phyloP scores from a whole-genome alignment of 805 yeast genomes.

The Phaffomyces antillensis region DNA sequence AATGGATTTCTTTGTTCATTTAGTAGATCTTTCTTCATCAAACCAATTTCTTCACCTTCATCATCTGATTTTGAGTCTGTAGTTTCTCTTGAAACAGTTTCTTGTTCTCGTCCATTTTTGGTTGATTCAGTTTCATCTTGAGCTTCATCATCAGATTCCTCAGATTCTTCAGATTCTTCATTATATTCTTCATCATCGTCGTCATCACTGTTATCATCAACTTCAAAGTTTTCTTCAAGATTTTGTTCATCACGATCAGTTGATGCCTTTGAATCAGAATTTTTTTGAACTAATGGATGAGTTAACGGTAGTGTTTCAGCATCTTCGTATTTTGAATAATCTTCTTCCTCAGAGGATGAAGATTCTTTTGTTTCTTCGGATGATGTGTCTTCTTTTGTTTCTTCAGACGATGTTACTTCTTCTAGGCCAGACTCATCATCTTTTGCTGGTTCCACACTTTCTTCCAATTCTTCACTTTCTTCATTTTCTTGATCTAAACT shows the following conservation, averaged over 20 bases:
- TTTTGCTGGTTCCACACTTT: slow-evolving; percentile 6
- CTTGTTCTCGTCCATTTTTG: no score
- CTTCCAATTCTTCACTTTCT: slow-evolving; percentile 13
- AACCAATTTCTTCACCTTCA: slow-evolving; percentile 10
- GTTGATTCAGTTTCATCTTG: slow-evolving; percentile 1
- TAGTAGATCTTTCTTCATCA: slow-evolving; percentile 21
- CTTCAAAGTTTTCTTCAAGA: slow-evolving; percentile 3
- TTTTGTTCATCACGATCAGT: slow-evolving; percentile 21
- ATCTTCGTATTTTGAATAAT: slow-evolving; percentile 15
- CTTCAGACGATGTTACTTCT: no score
- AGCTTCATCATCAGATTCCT: neutral
- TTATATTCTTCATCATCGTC: slow-evolving; percentile 11
- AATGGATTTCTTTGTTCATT: slow-evolving; percentile 13
- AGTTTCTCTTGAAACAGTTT: neutral
- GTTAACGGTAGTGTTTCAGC: slow-evolving; percentile 8
- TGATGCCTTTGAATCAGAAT: slow-evolving; percentile 10
- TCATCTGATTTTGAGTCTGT: slow-evolving; percentile 12
- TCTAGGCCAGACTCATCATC: slow-evolving; percentile 9
- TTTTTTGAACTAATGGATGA: slow-evolving; percentile 18
- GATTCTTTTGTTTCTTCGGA: neutral
- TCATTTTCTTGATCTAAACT: slow-evolving; percentile 23
- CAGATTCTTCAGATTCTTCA: slow-evolving; percentile 12
- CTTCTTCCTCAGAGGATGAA: slow-evolving; percentile 12
- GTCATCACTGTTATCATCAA: slow-evolving; percentile 7
- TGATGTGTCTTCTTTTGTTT: no score